Percentiles rank a stretch among this genome's conserved stretches.
phyloP scores from a whole-genome alignment of 2,329 filamentous ascomycete species.

The Arthrobotrys conoides region DNA sequence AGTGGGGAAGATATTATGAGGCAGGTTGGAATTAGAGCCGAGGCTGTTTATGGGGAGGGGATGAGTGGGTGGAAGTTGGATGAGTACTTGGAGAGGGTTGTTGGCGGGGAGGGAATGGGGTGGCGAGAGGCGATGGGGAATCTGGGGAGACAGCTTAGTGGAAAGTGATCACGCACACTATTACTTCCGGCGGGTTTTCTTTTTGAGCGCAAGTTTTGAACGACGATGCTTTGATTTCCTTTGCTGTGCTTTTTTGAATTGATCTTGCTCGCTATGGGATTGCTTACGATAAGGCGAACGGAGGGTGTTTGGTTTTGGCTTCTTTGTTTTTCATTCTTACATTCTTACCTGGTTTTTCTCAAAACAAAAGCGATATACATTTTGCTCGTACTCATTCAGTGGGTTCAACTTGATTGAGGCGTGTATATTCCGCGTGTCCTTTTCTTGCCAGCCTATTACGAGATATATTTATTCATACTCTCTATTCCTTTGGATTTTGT shows the following conservation, averaged over 20 bases:
- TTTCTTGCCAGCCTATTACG: background rate
- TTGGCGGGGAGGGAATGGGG: conserved; percentile 45
- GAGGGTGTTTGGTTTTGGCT: background rate
- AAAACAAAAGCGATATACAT: background rate
- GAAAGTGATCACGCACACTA: conserved; percentile 5
- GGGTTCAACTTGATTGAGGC: background rate
- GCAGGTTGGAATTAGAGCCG: conserved; percentile 73
- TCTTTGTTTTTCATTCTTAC: background rate
- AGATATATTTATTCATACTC: no score
- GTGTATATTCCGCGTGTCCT: no score
- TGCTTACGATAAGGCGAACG: background rate
- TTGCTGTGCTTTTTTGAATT: background rate
- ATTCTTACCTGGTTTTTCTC: background rate
- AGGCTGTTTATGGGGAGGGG: conserved; percentile 81
- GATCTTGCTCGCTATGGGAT: background rate
- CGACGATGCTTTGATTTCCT: background rate
- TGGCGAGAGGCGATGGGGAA: conserved; percentile 57
- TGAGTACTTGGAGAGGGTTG: conserved; percentile 76
- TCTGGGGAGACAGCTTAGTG: conserved; percentile 37
- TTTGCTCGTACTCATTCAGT: background rate
- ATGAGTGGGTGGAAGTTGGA: conserved; percentile 82
- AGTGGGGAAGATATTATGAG: conserved; percentile 70
- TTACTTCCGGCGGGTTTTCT: background rate
- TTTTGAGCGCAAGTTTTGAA: background rate
- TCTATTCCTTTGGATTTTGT: background rate